Base-by-base conservation (phyloP, 495 filamentous ascomycete genomes). In the Chlorociboria aeruginascens region DNA sequence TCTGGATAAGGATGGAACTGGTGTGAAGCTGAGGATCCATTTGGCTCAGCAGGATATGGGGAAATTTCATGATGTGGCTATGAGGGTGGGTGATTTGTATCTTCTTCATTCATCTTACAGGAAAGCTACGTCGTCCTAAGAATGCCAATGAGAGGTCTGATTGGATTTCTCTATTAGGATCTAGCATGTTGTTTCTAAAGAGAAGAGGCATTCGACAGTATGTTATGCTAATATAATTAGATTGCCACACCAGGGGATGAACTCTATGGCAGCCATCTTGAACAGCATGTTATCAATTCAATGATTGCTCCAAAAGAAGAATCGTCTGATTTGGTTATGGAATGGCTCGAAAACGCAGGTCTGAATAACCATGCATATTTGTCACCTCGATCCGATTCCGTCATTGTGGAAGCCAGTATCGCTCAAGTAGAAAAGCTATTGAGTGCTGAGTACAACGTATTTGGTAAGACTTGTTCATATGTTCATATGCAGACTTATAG, bases 301-400 rank as follows among this genome's bases (percentile, higher is more conserved):
- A 57, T 57, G 32, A 43, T 57, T 49, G 50, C 55, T 7, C 55
- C 55, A 16, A 53, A 54, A 39, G 43, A 53, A 41, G 43, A 57
- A 38, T 57, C 55, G 0, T 51, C 33, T 7, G 51, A 57, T n/a
- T 17, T 51, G 2, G 55, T 57, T 16, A 45, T 57, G 51, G 9
- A 46, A 11, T 57, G 55, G 55, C 28, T 57, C 14, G 30, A 57
- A n/a, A 45, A 8, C 12, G 48, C 42, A 9, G 48, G 51, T 8
- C 14, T 57, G 38, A 43, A 31, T 12, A 31, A 45, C n/a, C n/a
- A 45, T 46, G 50, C 51, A 1, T 16, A 11, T 7, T 4, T 54
- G 16, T 57, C 55, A 32, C 43, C 46, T 28, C 43, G 55, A 20
- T 7, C 32, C 2, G 55, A 57, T 34, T 48, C 50, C 0, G 32